Conservation (phyloP, 163 green algal species). For the Chlamydomonas reinhardtii region DNA sequence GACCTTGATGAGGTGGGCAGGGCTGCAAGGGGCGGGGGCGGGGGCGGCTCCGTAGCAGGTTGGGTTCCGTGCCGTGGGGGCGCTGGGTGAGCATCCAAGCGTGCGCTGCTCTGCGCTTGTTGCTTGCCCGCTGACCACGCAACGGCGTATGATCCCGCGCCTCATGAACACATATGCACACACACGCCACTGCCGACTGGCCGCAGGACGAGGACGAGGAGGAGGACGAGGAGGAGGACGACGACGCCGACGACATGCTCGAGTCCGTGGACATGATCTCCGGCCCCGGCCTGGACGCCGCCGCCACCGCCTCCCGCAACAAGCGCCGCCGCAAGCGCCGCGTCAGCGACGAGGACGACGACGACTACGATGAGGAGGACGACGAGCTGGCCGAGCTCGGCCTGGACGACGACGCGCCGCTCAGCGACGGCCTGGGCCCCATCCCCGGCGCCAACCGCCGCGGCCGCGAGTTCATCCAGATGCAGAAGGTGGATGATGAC, state of each 20-base stretch:
- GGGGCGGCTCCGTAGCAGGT: too few species aligned
- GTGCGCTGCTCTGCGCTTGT: too few species aligned
- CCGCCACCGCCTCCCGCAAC: too few species aligned
- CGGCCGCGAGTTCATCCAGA: too few species aligned
- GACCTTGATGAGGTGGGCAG: background rate
- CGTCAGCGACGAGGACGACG: background rate
- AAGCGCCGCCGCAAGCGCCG: background rate
- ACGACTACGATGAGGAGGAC: background rate
- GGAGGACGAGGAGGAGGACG: slow-evolving; percentile 5
- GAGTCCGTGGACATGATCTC: background rate
- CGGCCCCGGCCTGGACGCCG: background rate
- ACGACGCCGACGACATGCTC: background rate
- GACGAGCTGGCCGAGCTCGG: background rate
- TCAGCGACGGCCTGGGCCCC: slow-evolving; percentile 22
- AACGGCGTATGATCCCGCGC: too few species aligned
- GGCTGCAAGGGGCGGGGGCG: background rate
- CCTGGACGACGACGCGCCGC: slow-evolving; percentile 5
- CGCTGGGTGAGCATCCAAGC: too few species aligned
- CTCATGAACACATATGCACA: too few species aligned
- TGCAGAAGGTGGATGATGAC: slow-evolving; percentile 3
- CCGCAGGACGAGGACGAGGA: slow-evolving; percentile 22
- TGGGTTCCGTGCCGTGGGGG: too few species aligned
- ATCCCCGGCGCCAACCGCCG: too few species aligned
- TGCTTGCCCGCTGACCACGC: too few species aligned
- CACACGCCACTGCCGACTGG: background rate